Percentiles rank a stretch among this genome's conserved stretches.
Evolutionary conservation across 2,329 filamentous ascomycete species (phyloP).

Genomic region (Beauveria sp.): DNA sequence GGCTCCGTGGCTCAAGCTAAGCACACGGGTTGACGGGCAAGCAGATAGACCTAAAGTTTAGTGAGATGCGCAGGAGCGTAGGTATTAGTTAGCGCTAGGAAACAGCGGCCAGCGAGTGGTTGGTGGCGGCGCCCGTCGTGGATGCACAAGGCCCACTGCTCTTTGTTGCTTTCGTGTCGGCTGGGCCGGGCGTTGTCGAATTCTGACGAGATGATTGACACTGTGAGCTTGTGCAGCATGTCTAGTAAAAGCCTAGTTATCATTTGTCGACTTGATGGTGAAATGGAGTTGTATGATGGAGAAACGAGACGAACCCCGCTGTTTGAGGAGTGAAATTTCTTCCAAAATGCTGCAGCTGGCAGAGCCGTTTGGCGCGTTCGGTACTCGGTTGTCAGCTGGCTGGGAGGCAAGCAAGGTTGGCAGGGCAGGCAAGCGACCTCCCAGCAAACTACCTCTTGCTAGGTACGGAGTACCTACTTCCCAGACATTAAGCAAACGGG

Average conservation of each 20-base stretch:
- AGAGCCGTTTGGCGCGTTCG: too few relatives aligned
- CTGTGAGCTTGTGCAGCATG: not conserved
- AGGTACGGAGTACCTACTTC: too few relatives aligned
- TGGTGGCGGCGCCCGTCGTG: not conserved
- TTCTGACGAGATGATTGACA: not conserved
- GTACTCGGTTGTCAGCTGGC: not conserved
- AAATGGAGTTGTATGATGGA: not conserved
- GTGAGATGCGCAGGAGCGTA: constrained; percentile 1
- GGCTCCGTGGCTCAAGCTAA: constrained; percentile 3
- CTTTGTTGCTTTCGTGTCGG: not conserved
- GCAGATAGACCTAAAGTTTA: constrained; percentile 8
- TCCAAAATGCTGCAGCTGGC: not conserved
- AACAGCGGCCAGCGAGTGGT: not conserved
- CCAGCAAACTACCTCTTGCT: not conserved
- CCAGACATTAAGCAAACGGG: not conserved
- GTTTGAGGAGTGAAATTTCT: constrained; percentile 1
- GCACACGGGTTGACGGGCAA: not conserved
- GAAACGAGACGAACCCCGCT: not conserved
- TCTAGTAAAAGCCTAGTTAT: not conserved
- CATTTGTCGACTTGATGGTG: not conserved
- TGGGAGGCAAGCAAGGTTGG: not conserved
- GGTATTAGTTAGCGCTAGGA: not conserved
- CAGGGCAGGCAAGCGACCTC: not conserved
- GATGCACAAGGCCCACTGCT: not conserved
- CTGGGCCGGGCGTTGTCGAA: not conserved